Base-by-base conservation (phyloP, 2,329 filamentous ascomycete species). In the Dryadomyces sulphureus region DNA sequence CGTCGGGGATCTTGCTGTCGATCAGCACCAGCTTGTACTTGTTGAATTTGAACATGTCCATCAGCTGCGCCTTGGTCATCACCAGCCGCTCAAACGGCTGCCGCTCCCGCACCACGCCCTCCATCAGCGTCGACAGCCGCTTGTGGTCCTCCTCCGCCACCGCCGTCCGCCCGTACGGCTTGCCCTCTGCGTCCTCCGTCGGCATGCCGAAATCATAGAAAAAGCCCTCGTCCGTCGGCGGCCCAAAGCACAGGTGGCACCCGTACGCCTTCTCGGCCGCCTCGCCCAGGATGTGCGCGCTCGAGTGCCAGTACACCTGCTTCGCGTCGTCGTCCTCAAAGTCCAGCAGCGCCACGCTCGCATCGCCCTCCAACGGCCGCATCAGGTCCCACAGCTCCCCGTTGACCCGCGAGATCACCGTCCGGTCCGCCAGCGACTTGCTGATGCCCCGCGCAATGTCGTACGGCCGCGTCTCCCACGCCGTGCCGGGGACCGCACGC, bases 21-120 rank as follows among this genome's bases (percentile, higher is more conserved):
- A 98, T 96, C 64, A 96, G 94, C 63, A 95, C 85, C 62, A 94
- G 80, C 76, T 98, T 96, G 72, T 94, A 96, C 63, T 92, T 92
- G 74, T 93, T 95, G 73, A 94, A 93, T 56, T 80, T 78, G 70
- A 96, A 96, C 85, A 96, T 94, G 62, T 94, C 87, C 45, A 92
- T 76, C 43, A 96, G 73, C 54, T 96, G 81, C 46, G 90, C 84
- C 67, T 96, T 96, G 53, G 84, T 84, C 59, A 95, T 76, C 53
- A 83, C 83, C 41, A 96, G 70, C 49, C 92, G 80, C 69, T 95
- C 84, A 61, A 96, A 96, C 44, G 81, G 81, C 65, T 96, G 90
- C 72, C 93, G 94, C 66, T 95, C 89, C 72, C 95, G 95, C 65
- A 94, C 85, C 53, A 92, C 88, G 60, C 80, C 83, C 58, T 75